These are phyloP conservation scores for Stagonosporopsis cucurbitacearum DNA, from an alignment of 2,329 filamentous ascomycete species.

Conservation along the genomic window DNA sequence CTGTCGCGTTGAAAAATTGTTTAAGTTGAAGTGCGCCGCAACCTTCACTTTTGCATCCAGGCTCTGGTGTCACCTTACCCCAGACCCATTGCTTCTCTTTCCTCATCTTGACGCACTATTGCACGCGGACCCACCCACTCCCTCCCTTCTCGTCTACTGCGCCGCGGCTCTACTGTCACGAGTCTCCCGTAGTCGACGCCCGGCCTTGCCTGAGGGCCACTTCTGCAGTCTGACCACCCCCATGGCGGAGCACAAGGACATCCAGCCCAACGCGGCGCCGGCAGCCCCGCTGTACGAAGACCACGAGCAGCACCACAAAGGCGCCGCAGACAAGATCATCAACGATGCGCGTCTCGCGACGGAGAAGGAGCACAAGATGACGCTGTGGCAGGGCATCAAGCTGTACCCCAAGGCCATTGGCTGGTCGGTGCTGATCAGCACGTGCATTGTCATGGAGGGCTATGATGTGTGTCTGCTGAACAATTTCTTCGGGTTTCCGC, in stretches of 20 bases:
- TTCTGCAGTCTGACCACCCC: not conserved
- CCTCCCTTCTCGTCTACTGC: not conserved
- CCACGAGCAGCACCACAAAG: constrained; percentile 33
- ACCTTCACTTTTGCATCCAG: not conserved
- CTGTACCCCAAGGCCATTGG: constrained; percentile 86
- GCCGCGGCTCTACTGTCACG: not conserved
- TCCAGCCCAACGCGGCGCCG: constrained; percentile 21
- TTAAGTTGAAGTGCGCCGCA: constrained; percentile 16
- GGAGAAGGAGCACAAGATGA: constrained; percentile 59
- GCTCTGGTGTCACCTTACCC: constrained; percentile 12
- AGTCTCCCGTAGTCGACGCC: not conserved
- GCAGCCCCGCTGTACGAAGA: constrained; percentile 24
- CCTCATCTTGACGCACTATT: constrained; percentile 2
- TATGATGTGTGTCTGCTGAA: constrained; percentile 83
- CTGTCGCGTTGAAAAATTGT: constrained; percentile 14
- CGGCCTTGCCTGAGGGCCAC: constrained; percentile 4
- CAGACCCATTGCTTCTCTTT: constrained; percentile 3
- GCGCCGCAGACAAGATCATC: constrained; percentile 43
- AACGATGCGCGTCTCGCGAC: constrained; percentile 54
- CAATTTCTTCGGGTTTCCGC: constrained; percentile 70
- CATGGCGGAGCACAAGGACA: constrained; percentile 37
- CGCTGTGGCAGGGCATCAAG: constrained; percentile 74
- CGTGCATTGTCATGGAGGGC: constrained; percentile 89
- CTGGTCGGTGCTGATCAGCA: constrained; percentile 87
- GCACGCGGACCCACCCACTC: constrained; percentile 7